phyloP scores from a whole-genome alignment of 345 rosid species.

The Brassica incana region DNA sequence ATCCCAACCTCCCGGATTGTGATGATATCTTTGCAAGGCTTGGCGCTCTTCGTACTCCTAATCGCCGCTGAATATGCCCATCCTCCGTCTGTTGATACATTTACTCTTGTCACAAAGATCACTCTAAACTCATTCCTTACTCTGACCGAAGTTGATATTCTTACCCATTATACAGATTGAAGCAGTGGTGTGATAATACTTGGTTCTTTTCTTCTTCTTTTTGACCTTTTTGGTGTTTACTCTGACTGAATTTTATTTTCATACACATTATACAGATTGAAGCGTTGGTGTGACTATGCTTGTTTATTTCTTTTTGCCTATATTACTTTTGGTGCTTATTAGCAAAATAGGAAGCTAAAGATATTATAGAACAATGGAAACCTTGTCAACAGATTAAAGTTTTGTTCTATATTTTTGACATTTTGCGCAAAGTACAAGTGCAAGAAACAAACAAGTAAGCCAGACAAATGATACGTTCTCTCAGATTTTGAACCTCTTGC shows the following conservation, averaged over 20 bases:
- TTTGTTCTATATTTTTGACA: constrained; percentile 7
- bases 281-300: constrained; percentile 24
- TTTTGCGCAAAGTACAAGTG: constrained; percentile 3
- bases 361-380: constrained; percentile 8
- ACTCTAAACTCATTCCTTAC: constrained; percentile 16
- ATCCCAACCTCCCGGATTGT: constrained; percentile 90
- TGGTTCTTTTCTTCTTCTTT: constrained; percentile 15
- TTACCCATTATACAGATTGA: constrained; percentile 16
- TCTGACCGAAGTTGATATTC: constrained; percentile 16
- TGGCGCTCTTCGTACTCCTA: constrained; percentile 48
- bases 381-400: neutral
- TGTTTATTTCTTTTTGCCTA: neutral
- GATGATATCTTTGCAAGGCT: constrained; percentile 60
- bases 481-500: neutral
- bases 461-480: constrained; percentile 4
- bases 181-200: neutral
- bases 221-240: constrained; percentile 11
- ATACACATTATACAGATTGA: constrained; percentile 14
- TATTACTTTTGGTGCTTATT: neutral
- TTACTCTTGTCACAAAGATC: constrained; percentile 22
- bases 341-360: constrained; percentile 1
- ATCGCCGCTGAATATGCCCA: constrained; percentile 26
- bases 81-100: constrained; percentile 19
- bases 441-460: constrained; percentile 24
- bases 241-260: neutral